phyloP scores from a whole-genome alignment of 805 yeast genomes.

The Ogataea siamensis region DNA sequence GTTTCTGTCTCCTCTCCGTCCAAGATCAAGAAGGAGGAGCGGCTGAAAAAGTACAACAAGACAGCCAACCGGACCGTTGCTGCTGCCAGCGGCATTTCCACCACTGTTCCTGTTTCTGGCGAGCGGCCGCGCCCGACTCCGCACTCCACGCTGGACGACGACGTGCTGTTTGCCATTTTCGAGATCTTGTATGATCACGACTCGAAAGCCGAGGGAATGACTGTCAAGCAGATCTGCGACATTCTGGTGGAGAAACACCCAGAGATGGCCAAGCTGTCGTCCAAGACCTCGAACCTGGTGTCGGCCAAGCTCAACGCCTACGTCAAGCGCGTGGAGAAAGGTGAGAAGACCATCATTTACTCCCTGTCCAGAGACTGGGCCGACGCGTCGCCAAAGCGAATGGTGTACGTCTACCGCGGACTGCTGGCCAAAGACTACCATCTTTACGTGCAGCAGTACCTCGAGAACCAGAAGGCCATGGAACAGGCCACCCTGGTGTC shows the following conservation, averaged over 20 bases:
- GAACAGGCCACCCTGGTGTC: constrained; percentile 21
- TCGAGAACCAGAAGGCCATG: constrained; percentile 47
- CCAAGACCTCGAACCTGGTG: constrained; percentile 77
- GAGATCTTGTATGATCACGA: constrained; percentile 69
- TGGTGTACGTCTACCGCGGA: constrained; percentile 86
- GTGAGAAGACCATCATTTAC: constrained; percentile 68
- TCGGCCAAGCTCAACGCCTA: constrained; percentile 83
- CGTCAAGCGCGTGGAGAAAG: constrained; percentile 81
- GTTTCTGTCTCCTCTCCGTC: constrained; percentile 16
- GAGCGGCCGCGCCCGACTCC: constrained; percentile 70
- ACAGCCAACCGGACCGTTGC: constrained; percentile 41
- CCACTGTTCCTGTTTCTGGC: constrained; percentile 79
- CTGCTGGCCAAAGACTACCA: constrained; percentile 72
- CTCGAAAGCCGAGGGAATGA: constrained; percentile 72
- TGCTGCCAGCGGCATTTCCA: constrained; percentile 70
- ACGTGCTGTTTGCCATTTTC: constrained; percentile 73
- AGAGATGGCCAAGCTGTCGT: constrained; percentile 76
- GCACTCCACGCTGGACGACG: constrained; percentile 66
- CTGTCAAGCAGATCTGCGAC: constrained; percentile 87
- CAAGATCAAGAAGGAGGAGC: constrained; percentile 24
- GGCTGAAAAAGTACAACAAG: constrained; percentile 31
- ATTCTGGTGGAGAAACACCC: constrained; percentile 72
- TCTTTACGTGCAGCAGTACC: constrained; percentile 63
- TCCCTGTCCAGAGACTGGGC: constrained; percentile 89
- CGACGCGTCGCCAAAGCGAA: constrained; percentile 82